Evolutionary conservation across 2,329 filamentous ascomycete species (phyloP), one percentile per base, ranked within the genome.

Genomic region (Colletotrichum liaoningense): DNA sequence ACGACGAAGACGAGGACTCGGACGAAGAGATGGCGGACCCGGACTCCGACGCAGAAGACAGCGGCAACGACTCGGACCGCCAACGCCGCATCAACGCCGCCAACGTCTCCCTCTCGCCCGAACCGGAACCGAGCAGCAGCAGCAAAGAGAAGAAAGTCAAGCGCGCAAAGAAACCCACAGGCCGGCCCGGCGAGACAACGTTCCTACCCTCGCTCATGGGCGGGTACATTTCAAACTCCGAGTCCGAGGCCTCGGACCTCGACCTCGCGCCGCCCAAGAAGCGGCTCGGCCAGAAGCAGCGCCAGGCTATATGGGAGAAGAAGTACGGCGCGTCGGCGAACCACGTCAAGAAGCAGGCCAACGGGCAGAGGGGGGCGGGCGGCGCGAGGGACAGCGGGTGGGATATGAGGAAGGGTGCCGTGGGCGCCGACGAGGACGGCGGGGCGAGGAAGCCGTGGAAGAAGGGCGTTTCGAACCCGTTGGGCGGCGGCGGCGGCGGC

Each of bases 121-220:
- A 78, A 5, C 81, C 80, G 12, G 73, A 76, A 19, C 35, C 55
- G 8, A 22, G 8, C 4, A 9, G 16, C 14, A 46, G 42, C 42
- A 82, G 80, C 72, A 79, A 78, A 63, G 69, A 77, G 28, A 84
- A 83, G 68, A 84, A 82, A 73, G 42, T 49, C 22, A 82, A 77
- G 75, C 62, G 67, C 57, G 56, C 70, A 54, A 63, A 68, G 30
- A 75, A 67, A 22, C 57, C 62, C 3, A 56, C 67, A 8, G 66
- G 64, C 24, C 75, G 69, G 28, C 63, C 78, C 12, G 80, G 80
- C 9, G 83, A 83, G 67, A 90, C 93, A 0, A 89, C 89, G 0
- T 95, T 95, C 79, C 84, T 97, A 2, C 94, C 94, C 0, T 91
- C 92, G 1, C 88, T 97, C 19, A 94, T 94, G 88, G 92, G 91